phyloP scores from a whole-genome alignment of 495 filamentous ascomycete genomes.

The Trichoderma parareesei region DNA sequence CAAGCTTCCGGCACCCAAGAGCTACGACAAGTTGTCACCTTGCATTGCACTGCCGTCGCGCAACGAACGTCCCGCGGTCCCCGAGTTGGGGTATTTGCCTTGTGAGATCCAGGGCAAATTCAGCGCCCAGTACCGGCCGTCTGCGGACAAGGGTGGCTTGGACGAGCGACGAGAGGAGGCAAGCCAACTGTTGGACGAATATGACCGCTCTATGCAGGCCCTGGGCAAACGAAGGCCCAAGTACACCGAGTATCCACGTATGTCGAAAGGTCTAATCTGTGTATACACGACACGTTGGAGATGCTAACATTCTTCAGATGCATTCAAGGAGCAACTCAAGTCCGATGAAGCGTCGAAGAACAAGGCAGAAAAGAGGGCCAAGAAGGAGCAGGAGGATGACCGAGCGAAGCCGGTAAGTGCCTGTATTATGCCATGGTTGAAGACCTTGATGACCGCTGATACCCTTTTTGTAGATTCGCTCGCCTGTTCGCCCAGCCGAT shows the following conservation, averaged over 20 bases:
- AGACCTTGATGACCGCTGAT: neutral
- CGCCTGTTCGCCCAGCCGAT: slow-evolving; percentile 16
- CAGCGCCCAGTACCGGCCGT: slow-evolving; percentile 2
- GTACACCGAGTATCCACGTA: slow-evolving; percentile 14
- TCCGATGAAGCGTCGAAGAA: slow-evolving; percentile 10
- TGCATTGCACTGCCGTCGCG: slow-evolving; percentile 8
- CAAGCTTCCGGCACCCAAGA: slow-evolving; percentile 13
- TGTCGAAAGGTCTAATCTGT: neutral
- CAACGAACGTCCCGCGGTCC: neutral
- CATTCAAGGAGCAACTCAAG: slow-evolving; percentile 15
- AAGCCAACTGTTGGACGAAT: slow-evolving; percentile 9
- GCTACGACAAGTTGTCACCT: slow-evolving; percentile 13
- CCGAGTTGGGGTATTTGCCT: slow-evolving; percentile 6
- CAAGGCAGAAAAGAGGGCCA: slow-evolving; percentile 13
- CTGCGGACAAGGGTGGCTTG: slow-evolving; percentile 1
- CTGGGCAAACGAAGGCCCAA: slow-evolving; percentile 12
- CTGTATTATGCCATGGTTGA: neutral
- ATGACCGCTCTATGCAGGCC: slow-evolving; percentile 6
- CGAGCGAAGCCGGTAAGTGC: slow-evolving; percentile 13
- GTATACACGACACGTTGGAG: too few species aligned
- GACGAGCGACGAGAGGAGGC: slow-evolving; percentile 11
- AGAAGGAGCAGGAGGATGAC: slow-evolving; percentile 14
- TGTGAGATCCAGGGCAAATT: slow-evolving; percentile 12
- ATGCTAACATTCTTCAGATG: neutral
- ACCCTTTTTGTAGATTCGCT: neutral